Percentiles rank a stretch among this genome's conserved stretches.
These are phyloP conservation scores for Heterobasidion occidentale DNA, from an alignment of 1,284 basidiomycete genomes.

Conservation along the genomic window DNA sequence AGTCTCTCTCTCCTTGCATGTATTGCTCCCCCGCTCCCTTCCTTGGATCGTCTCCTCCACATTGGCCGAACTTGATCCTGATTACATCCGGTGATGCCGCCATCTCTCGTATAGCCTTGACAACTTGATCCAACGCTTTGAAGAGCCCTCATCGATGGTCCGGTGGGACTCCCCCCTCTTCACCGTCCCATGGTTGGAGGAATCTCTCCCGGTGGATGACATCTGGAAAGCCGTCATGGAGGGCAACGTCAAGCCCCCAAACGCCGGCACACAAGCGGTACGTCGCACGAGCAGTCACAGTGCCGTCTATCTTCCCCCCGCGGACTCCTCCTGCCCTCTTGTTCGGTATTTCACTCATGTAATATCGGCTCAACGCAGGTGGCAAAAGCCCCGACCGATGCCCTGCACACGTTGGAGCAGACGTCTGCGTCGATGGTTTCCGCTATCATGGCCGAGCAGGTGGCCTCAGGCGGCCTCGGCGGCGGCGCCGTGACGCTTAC, in stretches of 20 bases:
- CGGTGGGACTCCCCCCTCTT: constrained; percentile 96
- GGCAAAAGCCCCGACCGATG: constrained; percentile 73
- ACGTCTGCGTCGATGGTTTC: constrained; percentile 62
- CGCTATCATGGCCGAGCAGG: constrained; percentile 57
- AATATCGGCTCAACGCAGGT: constrained; percentile 35
- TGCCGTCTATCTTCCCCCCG: background rate
- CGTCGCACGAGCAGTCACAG: constrained; percentile 12
- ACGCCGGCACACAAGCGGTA: constrained; percentile 78
- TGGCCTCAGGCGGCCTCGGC: constrained; percentile 35
- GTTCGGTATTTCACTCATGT: constrained; percentile 1
- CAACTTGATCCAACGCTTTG: constrained; percentile 84
- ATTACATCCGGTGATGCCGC: background rate
- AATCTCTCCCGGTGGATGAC: constrained; percentile 56
- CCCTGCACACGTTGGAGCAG: constrained; percentile 71
- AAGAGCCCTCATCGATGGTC: constrained; percentile 95
- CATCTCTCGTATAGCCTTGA: constrained; percentile 56
- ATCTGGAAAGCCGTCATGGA: constrained; percentile 82
- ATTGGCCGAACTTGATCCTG: background rate
- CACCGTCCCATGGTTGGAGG: constrained; percentile 73
- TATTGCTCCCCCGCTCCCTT: background rate
- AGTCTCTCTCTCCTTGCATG: constrained; percentile 19
- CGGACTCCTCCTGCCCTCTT: constrained; percentile 7
- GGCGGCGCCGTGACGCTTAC: constrained; percentile 44
- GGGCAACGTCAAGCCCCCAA: constrained; percentile 80
- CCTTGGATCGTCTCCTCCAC: no score